Conservation (phyloP, 306 rosid genomes). For the Cyamopsis tetragonoloba region DNA sequence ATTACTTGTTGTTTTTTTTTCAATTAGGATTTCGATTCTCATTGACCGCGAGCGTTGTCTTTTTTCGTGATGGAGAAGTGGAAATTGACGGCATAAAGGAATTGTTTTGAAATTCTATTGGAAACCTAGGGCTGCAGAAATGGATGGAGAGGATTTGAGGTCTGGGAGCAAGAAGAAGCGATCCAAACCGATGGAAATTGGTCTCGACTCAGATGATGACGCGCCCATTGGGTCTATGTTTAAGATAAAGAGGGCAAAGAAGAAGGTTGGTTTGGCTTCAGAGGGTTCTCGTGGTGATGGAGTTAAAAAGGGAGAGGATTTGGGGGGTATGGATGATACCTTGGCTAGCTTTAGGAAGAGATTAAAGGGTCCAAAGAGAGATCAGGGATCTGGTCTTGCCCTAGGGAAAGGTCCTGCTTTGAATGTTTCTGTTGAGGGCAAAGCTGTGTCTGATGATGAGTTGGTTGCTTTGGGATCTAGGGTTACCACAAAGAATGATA, state of each 20-base stretch:
- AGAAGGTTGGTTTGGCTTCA: conserved; percentile 41
- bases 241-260: conserved; percentile 67
- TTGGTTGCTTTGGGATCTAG: conserved; percentile 21
- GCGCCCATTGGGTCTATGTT: conserved; percentile 83
- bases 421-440: conserved; percentile 34
- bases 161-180: conserved; percentile 55
- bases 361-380: conserved; percentile 85
- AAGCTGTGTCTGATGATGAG: conserved; percentile 21
- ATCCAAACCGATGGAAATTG: conserved; percentile 48
- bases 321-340: conserved; percentile 84
- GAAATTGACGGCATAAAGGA: conserved; percentile 47
- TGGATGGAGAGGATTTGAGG: conserved; percentile 70
- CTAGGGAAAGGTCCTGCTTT: conserved; percentile 39
- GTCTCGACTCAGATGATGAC: conserved; percentile 62
- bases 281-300: conserved; percentile 39
- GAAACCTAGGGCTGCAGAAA: conserved; percentile 41
- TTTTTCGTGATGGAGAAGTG: conserved; percentile 36
- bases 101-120: conserved; percentile 19
- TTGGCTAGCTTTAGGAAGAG: conserved; percentile 90
- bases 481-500: conserved; percentile 16
- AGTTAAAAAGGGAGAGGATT: conserved; percentile 37
- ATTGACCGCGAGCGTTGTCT: conserved; percentile 33
- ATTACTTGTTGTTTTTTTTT: neutral
- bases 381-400: conserved; percentile 45
- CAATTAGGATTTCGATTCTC: conserved; percentile 27